Base-by-base conservation (phyloP, 73 alveolate genomes). In the Chromera velia region DNA sequence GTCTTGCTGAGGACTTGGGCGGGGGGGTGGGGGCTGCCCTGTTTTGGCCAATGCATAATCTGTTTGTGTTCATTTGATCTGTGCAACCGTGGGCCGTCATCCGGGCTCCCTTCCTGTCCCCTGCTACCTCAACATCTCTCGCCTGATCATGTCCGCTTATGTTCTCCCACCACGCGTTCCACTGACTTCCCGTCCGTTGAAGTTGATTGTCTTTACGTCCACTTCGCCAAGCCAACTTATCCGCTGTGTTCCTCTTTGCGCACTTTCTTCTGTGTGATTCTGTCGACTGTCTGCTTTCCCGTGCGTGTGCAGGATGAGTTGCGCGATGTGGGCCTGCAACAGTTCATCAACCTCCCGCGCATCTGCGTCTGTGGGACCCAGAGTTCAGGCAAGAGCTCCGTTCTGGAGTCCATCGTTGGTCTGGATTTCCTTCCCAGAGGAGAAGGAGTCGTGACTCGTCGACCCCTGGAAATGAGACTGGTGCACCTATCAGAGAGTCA, bases 351-450 rank as follows among this genome's bases (percentile, higher is more conserved):
- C 67, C 84, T 95, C 65, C 99, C 99, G 7, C 88, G 98, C 73
- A 96, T 96, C 31, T 91, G 94, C 32, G 92, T 93, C 74, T 85
- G 91, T 69, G 98, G 97, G 26, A 86, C 87, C 34, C 94, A 93
- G 81, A 81, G 92, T 69, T 77, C 90, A 66, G 96, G 95, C 62
- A 96, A 96, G 86, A 90, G 96, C 49, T 92, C 98, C n/a, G 92
- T 96, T 34, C 92, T 96, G 64, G 98, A 96, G 81, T 87, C 91
- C 73, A 96, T 96, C 84, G 98, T 96, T 22, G 99, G 99, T 48
- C 73, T 96, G 74, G 98, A 96, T 86, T 92, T 96, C 91, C 88
- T 96, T 31, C 99, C 99, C n/a, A 86, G 98, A 79, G 86, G 88
- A 62, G 85, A 92, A 81, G 98, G 98, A 26, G 94, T 89, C 22